Conservation (phyloP, 2,329 filamentous ascomycete genomes). For the Ceratocystis alfenasii region DNA sequence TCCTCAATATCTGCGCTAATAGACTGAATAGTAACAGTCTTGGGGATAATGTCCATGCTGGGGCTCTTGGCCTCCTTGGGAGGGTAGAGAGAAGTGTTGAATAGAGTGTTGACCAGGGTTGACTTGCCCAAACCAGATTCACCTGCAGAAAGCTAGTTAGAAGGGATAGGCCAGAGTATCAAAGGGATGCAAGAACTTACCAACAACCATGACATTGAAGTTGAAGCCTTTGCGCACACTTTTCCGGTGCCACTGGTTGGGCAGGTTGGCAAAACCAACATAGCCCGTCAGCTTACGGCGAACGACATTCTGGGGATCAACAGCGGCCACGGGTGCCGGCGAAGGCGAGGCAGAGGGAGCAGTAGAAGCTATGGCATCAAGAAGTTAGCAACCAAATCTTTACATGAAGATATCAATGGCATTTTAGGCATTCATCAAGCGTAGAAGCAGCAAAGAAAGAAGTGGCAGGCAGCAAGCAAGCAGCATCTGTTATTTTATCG, state of each 20-base stretch:
- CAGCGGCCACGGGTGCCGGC: conserved; percentile 32
- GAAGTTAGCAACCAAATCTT: conserved; percentile 4
- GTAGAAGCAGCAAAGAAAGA: background rate
- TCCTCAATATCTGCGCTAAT: conserved; percentile 97
- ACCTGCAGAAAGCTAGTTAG: conserved; percentile 43
- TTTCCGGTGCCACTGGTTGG: conserved; percentile 99
- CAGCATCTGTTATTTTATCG: conserved; percentile 8
- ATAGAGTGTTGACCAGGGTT: conserved; percentile 95
- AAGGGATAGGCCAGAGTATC: conserved; percentile 8
- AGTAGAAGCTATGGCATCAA: conserved; percentile 4
- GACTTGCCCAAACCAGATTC: conserved; percentile 99
- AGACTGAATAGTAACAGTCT: conserved; percentile 89
- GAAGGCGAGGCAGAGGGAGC: conserved; percentile 18
- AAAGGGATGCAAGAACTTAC: conserved; percentile 44
- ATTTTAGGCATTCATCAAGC: background rate
- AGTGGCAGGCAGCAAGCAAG: conserved; percentile 4
- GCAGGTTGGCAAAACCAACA: conserved; percentile 95
- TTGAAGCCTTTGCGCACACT: conserved; percentile 99
- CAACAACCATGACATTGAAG: conserved; percentile 99
- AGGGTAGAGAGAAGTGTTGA: conserved; percentile 98
- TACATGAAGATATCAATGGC: too few relatives aligned
- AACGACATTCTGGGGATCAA: conserved; percentile 85
- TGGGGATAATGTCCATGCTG: conserved; percentile 94
- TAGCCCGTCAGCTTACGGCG: conserved; percentile 97
- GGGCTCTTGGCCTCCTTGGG: conserved; percentile 97